Evolutionary conservation across 345 rosid genomes (phyloP), one percentile per base, ranked within the genome.

Genomic region (Excoecaria cochinchinensis): DNA sequence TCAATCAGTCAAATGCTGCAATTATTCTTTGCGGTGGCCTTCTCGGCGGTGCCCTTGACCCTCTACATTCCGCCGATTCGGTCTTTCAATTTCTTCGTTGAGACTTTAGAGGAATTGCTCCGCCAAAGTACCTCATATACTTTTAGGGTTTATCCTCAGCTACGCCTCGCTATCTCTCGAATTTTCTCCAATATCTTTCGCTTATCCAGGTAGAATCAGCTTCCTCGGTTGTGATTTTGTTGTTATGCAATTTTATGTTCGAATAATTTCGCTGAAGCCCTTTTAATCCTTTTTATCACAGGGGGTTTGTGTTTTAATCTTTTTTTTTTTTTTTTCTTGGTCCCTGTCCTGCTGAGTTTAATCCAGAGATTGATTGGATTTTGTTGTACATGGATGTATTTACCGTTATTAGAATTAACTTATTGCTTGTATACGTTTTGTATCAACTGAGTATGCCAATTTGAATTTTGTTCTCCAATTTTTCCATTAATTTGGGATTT

Each of bases 31-130:
- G 85, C 89, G 24, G 81, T 82, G 78, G 89, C 89, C 38, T 84
- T 86, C 84, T 82, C 89, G 84, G 83, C 85, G 80, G 85, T 82
- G 76, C 89, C 89, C 1, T 56, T 86, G 77, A 84, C 81, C 3
- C 87, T 86, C 4, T 86, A 84, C 75, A 51, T 86, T 19, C 89
- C 89, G 78, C 84, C 89, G 59, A 40, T 86, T 44, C 76, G 89
- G 7, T 84, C 82, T 77, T 80, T 86, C 6, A 86, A 77, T 67
- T 59, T 73, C 4, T 84, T 86, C 75, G 80, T 86, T 11, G 78
- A 80, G 73, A 76, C 80, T 17, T 10, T 78, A 8, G 87, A 84
- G 77, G 82, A 78, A 15, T 13, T 80, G 61, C 31, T 86, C 56
- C 84, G 78, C 39, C 79, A 80, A 24, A 69, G 78, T 8, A 16